Conservation (phyloP, 1,284 basidiomycete species). For the Fomitopsis betulina region DNA sequence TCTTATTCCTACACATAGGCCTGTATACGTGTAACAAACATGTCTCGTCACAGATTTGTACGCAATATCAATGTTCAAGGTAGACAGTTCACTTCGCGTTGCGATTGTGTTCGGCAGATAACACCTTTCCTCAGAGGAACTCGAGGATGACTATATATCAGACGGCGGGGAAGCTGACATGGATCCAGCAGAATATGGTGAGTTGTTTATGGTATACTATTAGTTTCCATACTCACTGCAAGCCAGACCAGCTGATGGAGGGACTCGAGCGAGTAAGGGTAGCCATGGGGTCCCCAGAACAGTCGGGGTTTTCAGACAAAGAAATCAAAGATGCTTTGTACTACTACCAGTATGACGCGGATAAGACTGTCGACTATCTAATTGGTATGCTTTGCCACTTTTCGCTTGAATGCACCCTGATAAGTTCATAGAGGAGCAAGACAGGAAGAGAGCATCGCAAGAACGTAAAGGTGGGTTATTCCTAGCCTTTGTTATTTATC, state of each 20-base stretch:
- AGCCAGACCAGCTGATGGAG: conserved; percentile 67
- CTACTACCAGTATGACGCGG: conserved; percentile 87
- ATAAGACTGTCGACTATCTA: conserved; percentile 72
- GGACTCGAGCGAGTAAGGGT: conserved; percentile 65
- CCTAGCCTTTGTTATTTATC: conserved; percentile 8
- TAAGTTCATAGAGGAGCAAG: conserved; percentile 49
- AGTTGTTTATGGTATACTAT: conserved; percentile 6
- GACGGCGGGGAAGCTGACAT: conserved; percentile 69
- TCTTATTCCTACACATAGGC: conserved; percentile 7
- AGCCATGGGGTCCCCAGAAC: conserved; percentile 62
- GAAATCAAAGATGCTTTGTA: conserved; percentile 83
- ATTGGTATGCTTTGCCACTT: conserved; percentile 44
- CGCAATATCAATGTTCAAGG: conserved; percentile 88
- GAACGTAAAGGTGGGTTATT: conserved; percentile 79
- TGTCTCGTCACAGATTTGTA: conserved; percentile 90
- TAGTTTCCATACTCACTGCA: background rate
- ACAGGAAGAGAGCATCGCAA: conserved; percentile 46
- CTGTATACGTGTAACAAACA: conserved; percentile 23
- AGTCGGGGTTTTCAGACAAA: conserved; percentile 67
- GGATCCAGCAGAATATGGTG: conserved; percentile 68
- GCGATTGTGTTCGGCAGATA: background rate
- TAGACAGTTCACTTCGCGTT: conserved; percentile 22
- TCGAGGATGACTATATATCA: conserved; percentile 67
- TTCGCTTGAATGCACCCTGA: background rate
- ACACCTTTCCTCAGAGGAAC: conserved; percentile 49